Conservation (phyloP, 352 stramenopile species). For the Phytopythium oedochilum region DNA sequence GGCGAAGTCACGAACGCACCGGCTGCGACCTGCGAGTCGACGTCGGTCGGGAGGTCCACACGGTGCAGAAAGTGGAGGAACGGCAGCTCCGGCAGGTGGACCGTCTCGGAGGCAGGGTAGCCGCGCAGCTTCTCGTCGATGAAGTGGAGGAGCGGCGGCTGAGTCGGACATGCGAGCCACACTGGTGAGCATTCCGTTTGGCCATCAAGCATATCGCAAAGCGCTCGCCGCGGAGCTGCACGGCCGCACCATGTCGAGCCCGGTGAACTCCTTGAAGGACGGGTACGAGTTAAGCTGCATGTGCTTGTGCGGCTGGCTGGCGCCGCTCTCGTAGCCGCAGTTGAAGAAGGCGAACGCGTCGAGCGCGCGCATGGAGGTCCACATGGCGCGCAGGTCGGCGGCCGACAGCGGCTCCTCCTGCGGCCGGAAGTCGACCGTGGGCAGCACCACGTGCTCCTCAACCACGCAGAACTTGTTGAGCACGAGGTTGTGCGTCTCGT, state of each 20-base stretch:
- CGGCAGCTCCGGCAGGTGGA: slow-evolving; percentile 60
- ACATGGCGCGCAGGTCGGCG: slow-evolving; percentile 62
- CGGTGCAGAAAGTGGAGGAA: slow-evolving; percentile 76
- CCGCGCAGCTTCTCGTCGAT: slow-evolving; percentile 44
- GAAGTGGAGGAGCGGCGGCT: slow-evolving; percentile 74
- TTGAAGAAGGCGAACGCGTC: slow-evolving; percentile 85
- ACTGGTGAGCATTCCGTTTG: too few relatives aligned
- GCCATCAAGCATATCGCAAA: too few relatives aligned
- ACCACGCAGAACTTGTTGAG: slow-evolving; percentile 84
- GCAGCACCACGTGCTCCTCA: slow-evolving; percentile 74
- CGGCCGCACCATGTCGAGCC: slow-evolving; percentile 49
- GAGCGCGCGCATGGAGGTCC: slow-evolving; percentile 61
- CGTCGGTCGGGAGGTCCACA: slow-evolving; percentile 28
- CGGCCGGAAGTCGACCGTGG: slow-evolving; percentile 64
- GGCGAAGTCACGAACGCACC: slow-evolving; percentile 23
- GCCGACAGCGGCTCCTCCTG: slow-evolving; percentile 50
- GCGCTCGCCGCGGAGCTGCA: too few relatives aligned
- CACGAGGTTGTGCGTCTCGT: slow-evolving; percentile 73
- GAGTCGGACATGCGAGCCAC: not conserved
- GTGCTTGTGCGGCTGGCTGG: slow-evolving; percentile 84
- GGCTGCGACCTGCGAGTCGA: slow-evolving; percentile 37
- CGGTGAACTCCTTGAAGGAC: slow-evolving; percentile 59
- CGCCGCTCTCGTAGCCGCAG: slow-evolving; percentile 76
- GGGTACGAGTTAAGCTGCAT: slow-evolving; percentile 85
- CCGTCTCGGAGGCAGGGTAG: slow-evolving; percentile 27